phyloP scores from a whole-genome alignment of 2,329 filamentous ascomycete genomes.

The Fusarium verrucosum region DNA sequence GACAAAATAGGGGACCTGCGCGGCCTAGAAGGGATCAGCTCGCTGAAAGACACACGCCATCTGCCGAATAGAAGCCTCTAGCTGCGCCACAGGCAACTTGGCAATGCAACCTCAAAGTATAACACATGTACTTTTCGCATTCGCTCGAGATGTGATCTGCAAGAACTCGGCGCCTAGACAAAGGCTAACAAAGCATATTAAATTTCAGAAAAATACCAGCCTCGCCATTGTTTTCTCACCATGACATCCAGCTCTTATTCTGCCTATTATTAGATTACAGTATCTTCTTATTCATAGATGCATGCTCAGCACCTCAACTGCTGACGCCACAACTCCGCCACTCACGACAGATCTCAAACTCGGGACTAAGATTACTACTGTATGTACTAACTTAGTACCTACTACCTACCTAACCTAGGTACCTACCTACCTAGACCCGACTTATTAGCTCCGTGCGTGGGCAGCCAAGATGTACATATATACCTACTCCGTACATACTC shows the following conservation, averaged over 20 bases:
- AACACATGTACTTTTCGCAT: slow-evolving; percentile 1
- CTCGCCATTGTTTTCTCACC: too few species aligned
- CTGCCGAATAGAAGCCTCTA: neutral
- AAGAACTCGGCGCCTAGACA: neutral
- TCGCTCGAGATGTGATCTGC: slow-evolving; percentile 9
- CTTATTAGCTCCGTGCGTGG: slow-evolving; percentile 7
- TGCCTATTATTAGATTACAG: neutral
- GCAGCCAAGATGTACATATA: neutral
- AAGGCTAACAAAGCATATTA: neutral
- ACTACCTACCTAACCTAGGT: too few species aligned
- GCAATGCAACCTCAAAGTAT: slow-evolving; percentile 18
- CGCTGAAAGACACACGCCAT: neutral
- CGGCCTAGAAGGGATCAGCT: neutral
- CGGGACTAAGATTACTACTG: neutral
- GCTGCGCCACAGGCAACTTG: slow-evolving; percentile 28
- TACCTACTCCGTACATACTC: too few species aligned
- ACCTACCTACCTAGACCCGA: too few species aligned
- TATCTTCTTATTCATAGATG: neutral
- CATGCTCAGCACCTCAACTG: neutral
- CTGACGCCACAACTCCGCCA: slow-evolving; percentile 21
- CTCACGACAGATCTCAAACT: slow-evolving; percentile 17
- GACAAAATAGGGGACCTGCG: slow-evolving; percentile 37
- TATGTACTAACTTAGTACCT: too few species aligned
- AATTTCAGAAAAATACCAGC: neutral
- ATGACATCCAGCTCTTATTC: neutral